Conservation (phyloP, 495 filamentous ascomycete species). For the Trichoderma reesei region DNA sequence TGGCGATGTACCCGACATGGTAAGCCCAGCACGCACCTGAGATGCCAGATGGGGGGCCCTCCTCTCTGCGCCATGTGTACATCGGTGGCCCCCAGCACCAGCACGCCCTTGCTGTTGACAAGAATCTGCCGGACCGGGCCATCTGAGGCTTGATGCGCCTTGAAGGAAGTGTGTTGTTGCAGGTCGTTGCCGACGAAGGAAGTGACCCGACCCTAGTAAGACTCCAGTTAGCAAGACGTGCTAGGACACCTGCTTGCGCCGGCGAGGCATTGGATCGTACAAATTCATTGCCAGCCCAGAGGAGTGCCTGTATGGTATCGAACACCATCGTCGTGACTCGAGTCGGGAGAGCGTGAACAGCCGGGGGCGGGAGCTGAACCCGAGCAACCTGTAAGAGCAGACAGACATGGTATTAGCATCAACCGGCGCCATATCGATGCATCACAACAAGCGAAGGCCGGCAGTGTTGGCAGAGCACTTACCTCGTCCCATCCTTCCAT, state of each 20-base stretch:
- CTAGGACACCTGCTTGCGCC: no score
- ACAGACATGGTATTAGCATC: background rate
- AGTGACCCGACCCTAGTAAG: constrained; percentile 61
- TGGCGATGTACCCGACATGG: background rate
- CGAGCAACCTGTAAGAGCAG: constrained; percentile 51
- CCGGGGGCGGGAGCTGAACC: constrained; percentile 58
- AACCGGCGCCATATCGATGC: background rate
- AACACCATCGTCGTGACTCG: constrained; percentile 68
- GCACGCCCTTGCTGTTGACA: constrained; percentile 76
- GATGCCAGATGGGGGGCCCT: constrained; percentile 77
- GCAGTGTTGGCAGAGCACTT: constrained; percentile 16
- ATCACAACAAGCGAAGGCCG: background rate
- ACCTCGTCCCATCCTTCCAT: constrained; percentile 57
- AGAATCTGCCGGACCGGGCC: constrained; percentile 69
- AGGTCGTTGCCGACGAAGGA: constrained; percentile 80
- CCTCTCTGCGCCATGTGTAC: constrained; percentile 78
- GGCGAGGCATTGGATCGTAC: constrained; percentile 39
- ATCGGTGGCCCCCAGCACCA: constrained; percentile 65
- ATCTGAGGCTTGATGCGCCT: constrained; percentile 55
- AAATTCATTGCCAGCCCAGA: constrained; percentile 87
- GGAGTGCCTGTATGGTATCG: constrained; percentile 74
- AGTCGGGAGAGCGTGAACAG: constrained; percentile 50
- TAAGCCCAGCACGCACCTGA: constrained; percentile 40
- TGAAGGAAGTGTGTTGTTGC: constrained; percentile 60
- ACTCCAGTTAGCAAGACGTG: background rate